Percentiles rank a stretch among this genome's conserved stretches.
phyloP scores from a whole-genome alignment of 108 stramenopile species.

The Conticribra guillardii region DNA sequence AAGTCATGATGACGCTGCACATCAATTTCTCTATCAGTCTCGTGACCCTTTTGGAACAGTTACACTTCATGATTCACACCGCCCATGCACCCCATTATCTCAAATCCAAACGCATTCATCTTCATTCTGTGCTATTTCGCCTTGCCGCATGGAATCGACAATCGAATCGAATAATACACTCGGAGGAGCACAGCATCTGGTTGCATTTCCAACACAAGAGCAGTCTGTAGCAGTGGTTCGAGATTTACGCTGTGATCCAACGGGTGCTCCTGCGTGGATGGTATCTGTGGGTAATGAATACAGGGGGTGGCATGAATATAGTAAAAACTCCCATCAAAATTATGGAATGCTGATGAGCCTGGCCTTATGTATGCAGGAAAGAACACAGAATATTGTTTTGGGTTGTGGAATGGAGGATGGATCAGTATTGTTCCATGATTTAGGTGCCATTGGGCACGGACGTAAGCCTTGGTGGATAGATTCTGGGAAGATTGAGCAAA shows the following conservation, averaged over 20 bases:
- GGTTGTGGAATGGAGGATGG: slow-evolving; percentile 90
- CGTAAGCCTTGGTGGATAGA: slow-evolving; percentile 23
- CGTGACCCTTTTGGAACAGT: slow-evolving; percentile 76
- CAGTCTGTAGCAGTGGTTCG: slow-evolving; percentile 56
- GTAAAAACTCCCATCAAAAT: slow-evolving; percentile 4
- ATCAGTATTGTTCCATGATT: slow-evolving; percentile 72
- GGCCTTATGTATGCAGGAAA: slow-evolving; percentile 48
- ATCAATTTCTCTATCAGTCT: slow-evolving; percentile 74
- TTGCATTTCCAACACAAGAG: slow-evolving; percentile 64
- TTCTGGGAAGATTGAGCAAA: neutral
- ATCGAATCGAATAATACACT: neutral
- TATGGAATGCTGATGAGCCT: slow-evolving; percentile 85
- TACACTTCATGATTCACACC: slow-evolving; percentile 66
- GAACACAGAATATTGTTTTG: slow-evolving; percentile 43
- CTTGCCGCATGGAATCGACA: slow-evolving; percentile 43
- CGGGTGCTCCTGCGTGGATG: slow-evolving; percentile 28
- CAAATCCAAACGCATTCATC: slow-evolving; percentile 42
- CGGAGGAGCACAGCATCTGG: slow-evolving; percentile 42
- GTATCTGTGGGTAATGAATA: slow-evolving; percentile 21
- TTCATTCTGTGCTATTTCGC: slow-evolving; percentile 78
- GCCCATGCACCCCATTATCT: slow-evolving; percentile 29
- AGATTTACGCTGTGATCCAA: slow-evolving; percentile 56
- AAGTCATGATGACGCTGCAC: neutral
- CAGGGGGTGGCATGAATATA: neutral
- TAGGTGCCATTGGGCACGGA: slow-evolving; percentile 34